Conservation (phyloP, 371 early-diverging fungal species). For the Mortierella sp. region DNA sequence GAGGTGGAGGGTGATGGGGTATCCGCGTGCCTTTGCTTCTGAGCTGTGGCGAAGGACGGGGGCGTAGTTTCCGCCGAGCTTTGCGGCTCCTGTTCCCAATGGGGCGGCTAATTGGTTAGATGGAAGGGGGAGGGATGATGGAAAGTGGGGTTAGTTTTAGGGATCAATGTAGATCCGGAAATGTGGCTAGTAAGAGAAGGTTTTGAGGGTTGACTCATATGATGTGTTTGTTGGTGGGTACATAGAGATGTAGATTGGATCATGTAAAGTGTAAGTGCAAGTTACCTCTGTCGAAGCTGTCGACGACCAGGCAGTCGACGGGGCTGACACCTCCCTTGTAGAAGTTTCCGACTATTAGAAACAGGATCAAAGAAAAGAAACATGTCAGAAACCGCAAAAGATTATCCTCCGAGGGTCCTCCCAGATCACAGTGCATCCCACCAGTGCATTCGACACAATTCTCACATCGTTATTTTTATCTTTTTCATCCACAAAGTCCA, state of each 20-base stretch:
- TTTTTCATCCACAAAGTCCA: neutral
- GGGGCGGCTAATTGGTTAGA: constrained; percentile 64
- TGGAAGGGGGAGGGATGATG: neutral
- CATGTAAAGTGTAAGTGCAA: neutral
- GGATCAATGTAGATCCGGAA: neutral
- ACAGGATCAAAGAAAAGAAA: neutral
- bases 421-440: neutral
- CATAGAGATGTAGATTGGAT: neutral
- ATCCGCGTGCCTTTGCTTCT: constrained; percentile 76
- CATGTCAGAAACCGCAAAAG: neutral
- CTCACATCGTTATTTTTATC: neutral
- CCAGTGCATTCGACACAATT: neutral
- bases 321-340: constrained; percentile 80
- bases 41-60: constrained; percentile 71
- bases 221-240: no score
- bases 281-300: constrained; percentile 80
- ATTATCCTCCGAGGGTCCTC: neutral
- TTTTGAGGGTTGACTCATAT: no score
- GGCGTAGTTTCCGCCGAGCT: constrained; percentile 87
- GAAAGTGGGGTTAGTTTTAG: neutral
- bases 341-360: constrained; percentile 64
- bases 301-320: constrained; percentile 77
- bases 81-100: constrained; percentile 73
- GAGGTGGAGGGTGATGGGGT: constrained; percentile 79
- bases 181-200: neutral